Evolutionary conservation across 2,329 filamentous ascomycete genomes (phyloP).

Genomic region (Ophiostoma novo-ulmi): DNA sequence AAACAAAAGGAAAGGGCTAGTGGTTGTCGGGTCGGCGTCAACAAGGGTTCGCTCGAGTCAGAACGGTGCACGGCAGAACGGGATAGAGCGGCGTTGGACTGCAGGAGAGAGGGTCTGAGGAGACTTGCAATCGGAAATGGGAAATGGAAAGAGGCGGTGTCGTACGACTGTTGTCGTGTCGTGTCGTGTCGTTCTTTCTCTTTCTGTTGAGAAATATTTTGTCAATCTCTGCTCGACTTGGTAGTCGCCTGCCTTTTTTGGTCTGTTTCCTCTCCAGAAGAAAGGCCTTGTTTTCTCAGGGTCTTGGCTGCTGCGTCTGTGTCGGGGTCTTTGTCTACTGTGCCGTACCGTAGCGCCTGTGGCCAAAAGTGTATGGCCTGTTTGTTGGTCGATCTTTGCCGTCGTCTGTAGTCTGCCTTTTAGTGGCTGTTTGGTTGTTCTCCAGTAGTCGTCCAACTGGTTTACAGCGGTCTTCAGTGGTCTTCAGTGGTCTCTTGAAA

Average conservation of each 20-base stretch:
- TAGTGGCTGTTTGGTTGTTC: not conserved
- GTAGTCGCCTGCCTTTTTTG: not conserved
- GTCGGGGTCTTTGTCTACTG: not conserved
- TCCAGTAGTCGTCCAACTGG: not conserved
- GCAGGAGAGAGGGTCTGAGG: not conserved
- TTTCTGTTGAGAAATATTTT: not conserved
- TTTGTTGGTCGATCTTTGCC: not conserved
- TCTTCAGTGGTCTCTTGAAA: not conserved
- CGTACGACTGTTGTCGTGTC: conserved; percentile 10
- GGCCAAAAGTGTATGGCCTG: not conserved
- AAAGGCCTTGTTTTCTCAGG: not conserved
- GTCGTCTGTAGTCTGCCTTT: not conserved
- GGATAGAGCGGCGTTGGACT: not conserved
- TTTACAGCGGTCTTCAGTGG: not conserved
- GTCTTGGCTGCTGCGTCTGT: not conserved
- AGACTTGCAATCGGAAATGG: not conserved
- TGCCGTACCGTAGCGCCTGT: not conserved
- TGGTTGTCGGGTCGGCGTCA: conserved; percentile 10
- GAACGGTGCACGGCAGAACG: conserved; percentile 15
- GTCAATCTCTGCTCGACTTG: not conserved
- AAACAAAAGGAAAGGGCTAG: not conserved
- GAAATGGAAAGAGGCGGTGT: conserved; percentile 19
- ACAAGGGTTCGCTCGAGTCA: conserved; percentile 2
- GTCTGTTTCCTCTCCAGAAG: not conserved
- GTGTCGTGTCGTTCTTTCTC: conserved; percentile 1